Base-by-base conservation (phyloP, 2,329 filamentous ascomycete genomes). In the Alternaria gaisen region DNA sequence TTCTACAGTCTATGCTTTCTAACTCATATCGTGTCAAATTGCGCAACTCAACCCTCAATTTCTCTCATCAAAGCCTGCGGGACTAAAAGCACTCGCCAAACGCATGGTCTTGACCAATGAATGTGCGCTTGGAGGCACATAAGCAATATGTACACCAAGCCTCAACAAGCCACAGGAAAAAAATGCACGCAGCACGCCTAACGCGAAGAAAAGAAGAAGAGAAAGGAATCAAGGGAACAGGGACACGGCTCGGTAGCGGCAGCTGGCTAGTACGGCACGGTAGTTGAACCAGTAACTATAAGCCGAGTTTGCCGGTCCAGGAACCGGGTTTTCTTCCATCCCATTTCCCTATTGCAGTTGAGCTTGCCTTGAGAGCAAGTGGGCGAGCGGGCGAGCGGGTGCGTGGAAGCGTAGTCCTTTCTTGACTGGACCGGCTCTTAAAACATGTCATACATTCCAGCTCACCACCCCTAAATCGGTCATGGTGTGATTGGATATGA, bases 221-320 rank as follows among this genome's bases (percentile, higher is more conserved):
- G 12, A 24, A 24, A 16, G 20, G 10, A 24, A n/a, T 11, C 4
- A 4, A 42, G 20, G 20, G 46, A 38, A 48, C 20, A 48, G 46
- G 18, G 30, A 48, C 46, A 48, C 46, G 46, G 46, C 18, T 48
- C 30, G 30, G 46, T 20, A 40, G n/a, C 38, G 38, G n/a, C n/a
- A 40, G 18, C n/a, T 40, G 9, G n/a, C 10, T 40, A 20, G 38
- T 40, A 48, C 46, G 46, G 46, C 30, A 34, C 30, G 30, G 46
- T n/a, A 50, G 20, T 24, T 16, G 40, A 22, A 22, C 38, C 46
- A 22, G 46, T 48, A 36, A n/a, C 14, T 48, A 36, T 32, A 22
- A 48, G 46, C 46, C 30, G 46, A 24, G 22, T 48, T 36, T 48
- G 30, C 46, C 46, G 46, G 30, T 48, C 46, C 30, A 48, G 46